A percentile compares a stretch with the other conserved stretches of the same genome.
These are phyloP conservation scores for Chaetoscypha palmicola DNA, from an alignment of 2,329 filamentous ascomycete genomes.

Conservation along the genomic window DNA sequence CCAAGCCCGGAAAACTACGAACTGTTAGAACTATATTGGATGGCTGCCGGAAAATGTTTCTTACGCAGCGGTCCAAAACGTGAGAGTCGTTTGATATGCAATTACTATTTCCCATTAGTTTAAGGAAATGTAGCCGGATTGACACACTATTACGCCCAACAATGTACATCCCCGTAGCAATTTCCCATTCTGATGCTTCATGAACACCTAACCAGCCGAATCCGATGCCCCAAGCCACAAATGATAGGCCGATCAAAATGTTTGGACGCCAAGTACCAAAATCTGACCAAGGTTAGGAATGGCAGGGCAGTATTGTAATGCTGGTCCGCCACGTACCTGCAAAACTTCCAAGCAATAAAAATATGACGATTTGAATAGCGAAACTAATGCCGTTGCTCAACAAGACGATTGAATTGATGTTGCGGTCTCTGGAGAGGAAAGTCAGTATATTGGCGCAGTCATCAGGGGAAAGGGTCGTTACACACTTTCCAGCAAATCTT, in stretches of 20 bases:
- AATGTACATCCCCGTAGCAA: conserved; percentile 56
- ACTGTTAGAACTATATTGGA: neutral
- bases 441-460: neutral
- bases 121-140: too few relatives aligned
- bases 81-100: conserved; percentile 59
- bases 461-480: neutral
- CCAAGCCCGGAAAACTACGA: conserved; percentile 45
- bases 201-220: conserved; percentile 64
- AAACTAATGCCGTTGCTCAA: conserved; percentile 62
- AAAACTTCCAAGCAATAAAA: conserved; percentile 40
- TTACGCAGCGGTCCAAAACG: conserved; percentile 59
- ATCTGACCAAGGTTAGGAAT: conserved; percentile 42
- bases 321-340: conserved; percentile 22
- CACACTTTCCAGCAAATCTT: conserved; percentile 42
- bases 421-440: conserved; percentile 35
- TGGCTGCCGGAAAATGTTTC: neutral
- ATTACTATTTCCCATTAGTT: conserved; percentile 34
- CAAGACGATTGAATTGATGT: conserved; percentile 60
- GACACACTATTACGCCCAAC: conserved; percentile 42
- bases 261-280: conserved; percentile 59
- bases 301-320: neutral
- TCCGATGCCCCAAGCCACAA: conserved; percentile 55
- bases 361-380: conserved; percentile 53
- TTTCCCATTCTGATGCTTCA: conserved; percentile 50
- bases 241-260: conserved; percentile 53